Conservation (phyloP, 345 rosid species). For the Erodium maritimum region DNA sequence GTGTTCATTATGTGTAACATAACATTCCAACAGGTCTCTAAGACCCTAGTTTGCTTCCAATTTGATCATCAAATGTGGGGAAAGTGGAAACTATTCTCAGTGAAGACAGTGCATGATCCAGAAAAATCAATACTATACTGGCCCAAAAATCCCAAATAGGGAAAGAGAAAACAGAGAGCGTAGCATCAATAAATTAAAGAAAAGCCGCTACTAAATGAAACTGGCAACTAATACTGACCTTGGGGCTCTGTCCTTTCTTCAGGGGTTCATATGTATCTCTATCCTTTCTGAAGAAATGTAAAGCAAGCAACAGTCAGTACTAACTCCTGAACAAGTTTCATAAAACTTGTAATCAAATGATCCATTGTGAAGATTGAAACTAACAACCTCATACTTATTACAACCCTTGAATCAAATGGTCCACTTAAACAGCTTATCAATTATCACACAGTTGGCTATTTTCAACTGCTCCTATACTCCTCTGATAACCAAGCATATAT, state of each 20-base stretch:
- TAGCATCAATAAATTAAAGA: not conserved
- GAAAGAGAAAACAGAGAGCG: not conserved
- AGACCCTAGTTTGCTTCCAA: too few species aligned
- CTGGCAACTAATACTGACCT: constrained; percentile 24
- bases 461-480: not conserved
- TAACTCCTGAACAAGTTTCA: not conserved
- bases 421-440: not conserved
- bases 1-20: too few species aligned
- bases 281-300: constrained; percentile 45
- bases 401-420: too few species aligned
- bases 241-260: constrained; percentile 77
- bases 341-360: not conserved
- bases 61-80: not conserved
- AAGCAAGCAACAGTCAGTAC: not conserved
- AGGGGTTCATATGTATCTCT: constrained; percentile 45
- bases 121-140: not conserved
- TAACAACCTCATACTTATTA: too few species aligned
- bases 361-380: not conserved
- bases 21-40: too few species aligned
- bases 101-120: not conserved
- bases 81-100: not conserved
- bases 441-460: not conserved
- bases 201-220: not conserved
- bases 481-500: not conserved
- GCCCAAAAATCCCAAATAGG: not conserved